Evolutionary conservation across 2,329 filamentous ascomycete species (phyloP), one percentile per base, ranked within the genome.

Genomic region (Rutstroemia sp.): DNA sequence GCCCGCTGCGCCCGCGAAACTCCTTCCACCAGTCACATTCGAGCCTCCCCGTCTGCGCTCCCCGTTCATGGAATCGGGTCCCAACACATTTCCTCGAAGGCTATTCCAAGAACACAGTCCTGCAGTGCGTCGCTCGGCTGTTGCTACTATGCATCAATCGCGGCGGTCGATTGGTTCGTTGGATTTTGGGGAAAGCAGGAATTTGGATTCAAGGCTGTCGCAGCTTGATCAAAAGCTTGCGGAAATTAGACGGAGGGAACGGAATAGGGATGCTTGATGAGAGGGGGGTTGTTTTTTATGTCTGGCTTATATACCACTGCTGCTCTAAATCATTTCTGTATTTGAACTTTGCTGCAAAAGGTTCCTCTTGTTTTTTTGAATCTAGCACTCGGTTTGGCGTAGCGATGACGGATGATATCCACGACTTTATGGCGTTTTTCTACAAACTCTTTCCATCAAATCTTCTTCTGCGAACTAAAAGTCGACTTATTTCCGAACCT

Each of bases 41-140:
- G 60, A 60, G 12, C 57, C 54, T 17, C 59, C 75, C 14, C 76
- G 81, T 6, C 73, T 86, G 4, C 80, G 82, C 30, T 86, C 82
- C 5, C 82, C 82, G 0, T 85, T 86, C 60, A 71, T 75, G 7
- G 73, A 73, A 37, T 67, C 73, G 9, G 73, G 69, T 55, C 73
- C 77, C 67, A 76, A 81, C 64, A 84, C 82, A 47, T 82, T 84
- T 60, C 82, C 83, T n/a, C 80, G 79, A 57, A 76, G 82, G 42
- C 67, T 78, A 30, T 76, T 75, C 34, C 76, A 77, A 61, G 61
- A 67, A 34, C 49, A 51, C 1, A 55, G 57, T 4, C 52, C 61
- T 12, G 62, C 63, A 1, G 54, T 50, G 72, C 73, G 19, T 68
- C 73, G 52, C 69, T 76, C 56, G 73, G 75, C 79, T 2, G 84